These are phyloP conservation scores for Cytospora schulzeri DNA, from an alignment of 2,329 filamentous ascomycete species.

Conservation along the genomic window DNA sequence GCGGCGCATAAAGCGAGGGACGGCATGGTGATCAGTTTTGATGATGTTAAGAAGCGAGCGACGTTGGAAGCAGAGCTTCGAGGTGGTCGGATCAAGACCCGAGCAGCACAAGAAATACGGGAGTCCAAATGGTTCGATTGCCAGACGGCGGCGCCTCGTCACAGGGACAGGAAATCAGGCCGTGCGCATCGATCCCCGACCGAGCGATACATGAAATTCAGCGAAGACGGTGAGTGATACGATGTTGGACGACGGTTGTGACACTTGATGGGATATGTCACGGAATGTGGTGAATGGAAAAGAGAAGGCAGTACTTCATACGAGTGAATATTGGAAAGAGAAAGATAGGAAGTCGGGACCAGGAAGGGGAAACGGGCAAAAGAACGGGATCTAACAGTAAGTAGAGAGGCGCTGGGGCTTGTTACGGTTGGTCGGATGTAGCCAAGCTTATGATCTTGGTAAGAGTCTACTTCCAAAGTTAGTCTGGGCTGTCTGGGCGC, in stretches of 20 bases:
- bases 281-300: not conserved
- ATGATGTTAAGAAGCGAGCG: constrained; percentile 16
- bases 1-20: constrained; percentile 17
- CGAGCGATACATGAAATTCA: not conserved
- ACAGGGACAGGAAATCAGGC: not conserved
- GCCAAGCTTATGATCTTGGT: no score
- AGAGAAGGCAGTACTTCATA: no score
- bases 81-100: not conserved
- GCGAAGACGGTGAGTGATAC: not conserved
- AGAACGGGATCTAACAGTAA: not conserved
- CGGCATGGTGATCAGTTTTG: constrained; percentile 12
- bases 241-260: not conserved
- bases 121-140: not conserved
- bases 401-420: not conserved
- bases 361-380: constrained; percentile 8
- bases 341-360: not conserved
- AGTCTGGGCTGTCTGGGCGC: not conserved
- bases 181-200: not conserved
- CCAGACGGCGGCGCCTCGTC: not conserved
- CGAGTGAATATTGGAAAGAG: not conserved
- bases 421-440: constrained; percentile 7
- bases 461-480: no score
- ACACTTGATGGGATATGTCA: not conserved
- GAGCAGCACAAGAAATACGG: constrained; percentile 5
- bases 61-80: not conserved